Percentiles rank a stretch among this genome's conserved stretches.
These are phyloP conservation scores for Lactuca sativa DNA, from an alignment of 129 eudicot species.

Conservation along the genomic window DNA sequence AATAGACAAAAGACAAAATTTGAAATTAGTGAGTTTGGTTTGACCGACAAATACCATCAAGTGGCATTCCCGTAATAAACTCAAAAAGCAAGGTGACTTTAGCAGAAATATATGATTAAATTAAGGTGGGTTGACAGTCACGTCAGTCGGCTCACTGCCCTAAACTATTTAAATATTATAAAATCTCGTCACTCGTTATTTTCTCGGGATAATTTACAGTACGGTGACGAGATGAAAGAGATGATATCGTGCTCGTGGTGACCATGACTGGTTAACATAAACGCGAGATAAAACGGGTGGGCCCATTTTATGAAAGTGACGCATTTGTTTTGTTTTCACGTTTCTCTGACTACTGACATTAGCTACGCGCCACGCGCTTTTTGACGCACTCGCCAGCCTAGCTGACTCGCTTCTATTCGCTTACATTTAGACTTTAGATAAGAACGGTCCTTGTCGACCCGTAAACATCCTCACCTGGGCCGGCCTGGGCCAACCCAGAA, in stretches of 20 bases:
- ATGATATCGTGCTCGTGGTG: conserved; percentile 38
- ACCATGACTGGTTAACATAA: conserved; percentile 30
- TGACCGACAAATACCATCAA: conserved; percentile 18
- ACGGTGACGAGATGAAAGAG: not conserved
- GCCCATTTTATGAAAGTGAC: conserved; percentile 32
- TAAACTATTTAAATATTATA: not conserved
- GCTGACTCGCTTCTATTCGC: conserved; percentile 6
- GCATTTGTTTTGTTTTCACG: conserved; percentile 41
- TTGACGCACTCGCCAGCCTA: not conserved
- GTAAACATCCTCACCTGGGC: not conserved
- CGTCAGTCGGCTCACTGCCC: conserved; percentile 40
- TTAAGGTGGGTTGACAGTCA: conserved; percentile 39
- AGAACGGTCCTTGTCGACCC: conserved; percentile 22
- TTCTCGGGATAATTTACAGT: conserved; percentile 5
- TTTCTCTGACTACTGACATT: conserved; percentile 32
- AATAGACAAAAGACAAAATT: not conserved
- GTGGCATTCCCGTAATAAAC: conserved; percentile 23
- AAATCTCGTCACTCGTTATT: not conserved
- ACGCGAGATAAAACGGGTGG: conserved; percentile 24
- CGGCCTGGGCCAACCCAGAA: not conserved
- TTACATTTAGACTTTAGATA: conserved; percentile 13
- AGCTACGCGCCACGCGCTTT: conserved; percentile 5
- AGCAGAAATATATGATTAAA: not conserved
- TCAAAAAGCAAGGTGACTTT: not conserved
- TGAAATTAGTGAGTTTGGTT: conserved; percentile 15